Evolutionary conservation across 495 filamentous ascomycete genomes (phyloP), one percentile per base, ranked within the genome.

Genomic region (Rostrohypoxylon terebratum): DNA sequence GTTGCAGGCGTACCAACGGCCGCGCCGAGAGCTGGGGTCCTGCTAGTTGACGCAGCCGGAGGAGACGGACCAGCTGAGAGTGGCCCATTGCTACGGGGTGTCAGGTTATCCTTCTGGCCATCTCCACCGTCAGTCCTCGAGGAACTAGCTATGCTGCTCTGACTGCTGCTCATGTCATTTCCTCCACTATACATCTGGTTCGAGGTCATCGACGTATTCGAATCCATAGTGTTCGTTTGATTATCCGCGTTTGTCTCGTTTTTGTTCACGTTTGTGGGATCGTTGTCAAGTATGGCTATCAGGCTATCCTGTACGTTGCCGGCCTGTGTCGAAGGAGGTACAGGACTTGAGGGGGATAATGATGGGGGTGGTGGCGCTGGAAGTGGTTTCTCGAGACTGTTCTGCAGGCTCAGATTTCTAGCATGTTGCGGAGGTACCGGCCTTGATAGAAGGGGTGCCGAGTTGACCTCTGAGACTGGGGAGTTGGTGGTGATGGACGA

Each of bases 191-290:
- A 83, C 66, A 80, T 76, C 73, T 82, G 83, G 21, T 77, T 70
- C 74, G 80, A 75, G 9, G 82, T 84, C 16, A 79, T 79, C n/a
- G 88, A 86, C 20, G 75, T 84, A 33, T 80, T 80, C 21, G 90
- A 89, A 68, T 92, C 90, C 81, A 90, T 88, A 0, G 86, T 89
- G 75, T 82, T 87, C 21, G 84, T 83, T 61, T 86, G 78, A 75
- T 77, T 83, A 14, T 84, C 83, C 76, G 77, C 72, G 50, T 66
- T 63, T 47, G 42, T 20, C 16, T 69, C 62, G 47, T 79, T 68
- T 53, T 53, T 25, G 7, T 59, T 20, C 16, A 66, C 62, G 47
- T 79, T 68, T 48, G 57, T 25, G 4, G 61, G 60, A 47, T 79
- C 77, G 20, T 69, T 66, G 48, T 81, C 79, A 45, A 78, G 16